These are phyloP conservation scores for Andrographis paniculata DNA, from an alignment of 305 asterid genomes.

Conservation along the genomic window DNA sequence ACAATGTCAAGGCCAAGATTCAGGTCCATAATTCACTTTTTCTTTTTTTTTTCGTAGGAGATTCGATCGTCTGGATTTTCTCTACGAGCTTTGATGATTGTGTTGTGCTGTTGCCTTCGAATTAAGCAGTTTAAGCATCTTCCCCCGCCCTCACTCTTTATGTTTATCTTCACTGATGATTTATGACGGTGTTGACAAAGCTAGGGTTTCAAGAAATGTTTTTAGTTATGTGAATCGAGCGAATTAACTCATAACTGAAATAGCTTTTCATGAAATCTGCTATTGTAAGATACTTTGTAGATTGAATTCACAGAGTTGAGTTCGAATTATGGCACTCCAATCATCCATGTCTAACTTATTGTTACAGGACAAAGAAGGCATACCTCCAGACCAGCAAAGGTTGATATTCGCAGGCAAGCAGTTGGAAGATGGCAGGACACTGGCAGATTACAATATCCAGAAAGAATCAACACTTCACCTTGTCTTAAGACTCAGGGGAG, in stretches of 20 bases:
- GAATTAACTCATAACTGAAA: too few species aligned
- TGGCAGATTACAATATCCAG: constrained; percentile 73
- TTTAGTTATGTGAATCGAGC: too few species aligned
- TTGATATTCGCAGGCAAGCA: constrained; percentile 83
- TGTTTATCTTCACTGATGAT: not conserved
- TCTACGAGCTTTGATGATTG: not conserved
- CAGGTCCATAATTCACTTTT: constrained; percentile 26
- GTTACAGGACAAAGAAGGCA: constrained; percentile 77
- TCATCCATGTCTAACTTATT: too few species aligned
- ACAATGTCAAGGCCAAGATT: constrained; percentile 43
- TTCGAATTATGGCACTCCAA: too few species aligned
- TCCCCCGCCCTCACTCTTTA: not conserved
- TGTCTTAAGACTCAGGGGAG: constrained; percentile 77
- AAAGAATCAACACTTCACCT: constrained; percentile 82
- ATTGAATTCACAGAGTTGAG: too few species aligned
- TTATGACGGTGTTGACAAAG: too few species aligned
- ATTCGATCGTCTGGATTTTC: not conserved
- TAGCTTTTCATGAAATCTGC: too few species aligned
- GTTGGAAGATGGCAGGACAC: constrained; percentile 80
- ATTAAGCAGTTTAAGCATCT: not conserved
- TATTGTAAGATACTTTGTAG: too few species aligned
- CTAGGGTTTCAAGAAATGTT: too few species aligned
- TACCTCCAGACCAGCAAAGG: constrained; percentile 85
- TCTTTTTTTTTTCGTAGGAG: not conserved
- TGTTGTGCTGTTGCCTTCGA: too few species aligned